Conservation (phyloP, 805 yeast species). For the Candida lessepsii region DNA sequence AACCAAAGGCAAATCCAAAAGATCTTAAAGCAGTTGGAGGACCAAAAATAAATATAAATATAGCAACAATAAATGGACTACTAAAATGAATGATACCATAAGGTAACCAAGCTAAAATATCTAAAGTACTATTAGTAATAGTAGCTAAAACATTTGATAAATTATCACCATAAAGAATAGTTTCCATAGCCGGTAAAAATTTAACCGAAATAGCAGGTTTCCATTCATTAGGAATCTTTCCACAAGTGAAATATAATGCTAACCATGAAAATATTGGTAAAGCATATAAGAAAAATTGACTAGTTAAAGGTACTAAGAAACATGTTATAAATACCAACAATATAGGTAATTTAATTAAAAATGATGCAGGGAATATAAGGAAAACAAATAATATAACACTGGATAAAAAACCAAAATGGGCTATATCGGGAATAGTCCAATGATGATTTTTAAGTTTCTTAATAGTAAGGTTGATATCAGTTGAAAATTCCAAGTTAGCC, state of each 20-base stretch:
- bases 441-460: conserved; percentile 40
- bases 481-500: conserved; percentile 51
- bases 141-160: conserved; percentile 80
- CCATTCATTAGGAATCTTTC: conserved; percentile 68
- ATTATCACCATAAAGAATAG: conserved; percentile 89
- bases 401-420: conserved; percentile 50
- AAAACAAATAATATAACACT: conserved; percentile 58
- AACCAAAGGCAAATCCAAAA: conserved; percentile 92
- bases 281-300: conserved; percentile 81
- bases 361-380: conserved; percentile 53
- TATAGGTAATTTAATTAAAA: conserved; percentile 42
- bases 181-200: conserved; percentile 86
- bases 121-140: conserved; percentile 60
- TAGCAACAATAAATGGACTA: conserved; percentile 86
- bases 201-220: conserved; percentile 90
- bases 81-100: conserved; percentile 89
- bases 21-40: conserved; percentile 85
- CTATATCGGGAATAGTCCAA: conserved; percentile 48
- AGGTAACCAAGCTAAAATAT: conserved; percentile 92
- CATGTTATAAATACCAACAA: conserved; percentile 44
- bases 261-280: conserved; percentile 86
- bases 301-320: conserved; percentile 66
- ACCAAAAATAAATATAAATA: conserved; percentile 75
- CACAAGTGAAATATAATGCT: conserved; percentile 73
- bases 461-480: conserved; percentile 44